Evolutionary conservation across 2,329 filamentous ascomycete genomes (phyloP), one percentile per base, ranked within the genome.

Genomic region (Tolypocladium ovalisporum): DNA sequence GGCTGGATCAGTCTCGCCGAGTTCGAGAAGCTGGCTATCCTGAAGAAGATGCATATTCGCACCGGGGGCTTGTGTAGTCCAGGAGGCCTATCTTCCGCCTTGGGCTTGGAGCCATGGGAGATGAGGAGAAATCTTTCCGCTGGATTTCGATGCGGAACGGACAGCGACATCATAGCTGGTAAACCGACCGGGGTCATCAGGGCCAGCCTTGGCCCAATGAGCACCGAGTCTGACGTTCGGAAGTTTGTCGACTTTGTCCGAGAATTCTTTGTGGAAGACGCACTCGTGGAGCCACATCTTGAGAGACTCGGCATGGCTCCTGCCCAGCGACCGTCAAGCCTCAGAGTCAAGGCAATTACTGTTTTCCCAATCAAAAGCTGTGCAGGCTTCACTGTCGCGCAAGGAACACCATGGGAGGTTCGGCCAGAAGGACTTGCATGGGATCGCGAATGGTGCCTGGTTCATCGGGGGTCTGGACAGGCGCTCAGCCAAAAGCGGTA

Each of bases 361-460:
- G 82, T 97, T 1, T 99, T 91, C 66, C 94, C 94, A 0, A 92
- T 99, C 67, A 99, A 99, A 71, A 96, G 91, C 68, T 97, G 94
- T 65, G 89, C 85, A 19, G 89, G 89, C 0, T 96, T 88, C 69
- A 76, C 76, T 39, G 78, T 97, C 35, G 87, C 90, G 1, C 60
- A 73, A 0, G 79, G 76, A 2, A 75, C 74, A 9, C 67, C 77
- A 17, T 99, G 94, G 94, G 84, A 89, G 64, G 79, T 97, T 24
- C 83, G 82, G 57, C 77, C 81, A 9, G 91, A 97, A 73, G 94
- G 94, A 0, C 77, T 99, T 2, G 88, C 86, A 10, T 97, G 93
- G 91, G 94, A 99, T 70, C 82, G 94, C 60, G 93, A 97, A 75
- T 99, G 94, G 93, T 97, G 93, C 72, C 76, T 99, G 24, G 79